phyloP scores from a whole-genome alignment of 2,329 filamentous ascomycete species.

The Paradendryphiella salina region DNA sequence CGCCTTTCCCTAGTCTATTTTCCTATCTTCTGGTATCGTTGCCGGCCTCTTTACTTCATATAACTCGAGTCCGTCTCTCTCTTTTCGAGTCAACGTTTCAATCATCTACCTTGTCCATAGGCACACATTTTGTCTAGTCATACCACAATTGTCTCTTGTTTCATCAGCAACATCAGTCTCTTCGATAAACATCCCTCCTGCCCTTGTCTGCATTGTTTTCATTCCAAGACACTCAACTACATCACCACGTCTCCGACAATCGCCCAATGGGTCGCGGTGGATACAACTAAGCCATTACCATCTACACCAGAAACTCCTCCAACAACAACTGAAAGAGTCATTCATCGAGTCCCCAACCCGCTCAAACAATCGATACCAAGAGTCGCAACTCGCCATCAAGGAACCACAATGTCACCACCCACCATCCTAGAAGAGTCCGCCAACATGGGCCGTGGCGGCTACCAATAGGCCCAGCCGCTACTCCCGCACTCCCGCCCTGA shows the following conservation, averaged over 20 bases:
- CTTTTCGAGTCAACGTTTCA: conserved; percentile 20
- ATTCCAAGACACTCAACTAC: conserved; percentile 4
- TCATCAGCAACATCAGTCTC: conserved; percentile 6
- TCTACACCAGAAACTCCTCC: conserved; percentile 6
- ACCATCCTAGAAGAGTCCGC: conserved; percentile 13
- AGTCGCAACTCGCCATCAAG: conserved; percentile 2
- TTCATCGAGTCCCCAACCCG: too few relatives aligned
- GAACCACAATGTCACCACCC: conserved; percentile 8
- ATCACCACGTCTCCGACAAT: conserved; percentile 7
- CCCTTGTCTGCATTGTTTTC: conserved; percentile 2
- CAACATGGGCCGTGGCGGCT: conserved; percentile 44
- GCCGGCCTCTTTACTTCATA: conserved; percentile 18
- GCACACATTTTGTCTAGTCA: conserved; percentile 13
- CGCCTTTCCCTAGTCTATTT: conserved; percentile 17
- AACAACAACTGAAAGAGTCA: neutral
- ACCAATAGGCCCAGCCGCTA: conserved; percentile 34
- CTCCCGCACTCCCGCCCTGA: conserved; percentile 9
- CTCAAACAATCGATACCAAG: conserved; percentile 22
- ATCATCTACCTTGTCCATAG: conserved; percentile 19
- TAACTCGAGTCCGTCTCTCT: conserved; percentile 14
- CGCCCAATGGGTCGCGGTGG: conserved; percentile 44
- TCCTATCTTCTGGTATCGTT: conserved; percentile 14
- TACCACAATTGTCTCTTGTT: conserved; percentile 15
- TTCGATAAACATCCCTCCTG: neutral
- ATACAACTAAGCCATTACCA: conserved; percentile 46